Conservation (phyloP, 257 asterid genomes). For the Asclepias syriaca region DNA sequence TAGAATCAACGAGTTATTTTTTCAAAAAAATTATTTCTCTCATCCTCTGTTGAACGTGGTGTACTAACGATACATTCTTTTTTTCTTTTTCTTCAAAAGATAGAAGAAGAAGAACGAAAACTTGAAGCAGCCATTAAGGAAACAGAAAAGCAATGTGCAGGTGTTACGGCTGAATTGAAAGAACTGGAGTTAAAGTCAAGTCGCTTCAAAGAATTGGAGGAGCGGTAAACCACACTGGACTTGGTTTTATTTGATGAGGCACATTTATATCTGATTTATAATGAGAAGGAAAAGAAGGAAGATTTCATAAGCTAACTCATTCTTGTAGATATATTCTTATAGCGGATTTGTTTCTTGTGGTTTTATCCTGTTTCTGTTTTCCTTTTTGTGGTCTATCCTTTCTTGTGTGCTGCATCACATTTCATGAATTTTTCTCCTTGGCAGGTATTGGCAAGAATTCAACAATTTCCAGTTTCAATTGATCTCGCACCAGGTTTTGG, state of each 20-base stretch:
- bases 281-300: not conserved
- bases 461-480: constrained; percentile 88
- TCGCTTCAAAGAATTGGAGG: constrained; percentile 96
- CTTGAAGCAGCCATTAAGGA: constrained; percentile 95
- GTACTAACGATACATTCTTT: not conserved
- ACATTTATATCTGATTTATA: not conserved
- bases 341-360: not conserved
- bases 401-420: not conserved
- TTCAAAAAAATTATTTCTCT: not conserved
- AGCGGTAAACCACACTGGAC: constrained; percentile 50
- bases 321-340: not conserved
- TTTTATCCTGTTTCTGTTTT: not conserved
- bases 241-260: not conserved
- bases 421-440: constrained; percentile 4
- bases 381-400: not conserved
- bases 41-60: not conserved
- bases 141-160: constrained; percentile 87
- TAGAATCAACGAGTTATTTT: not conserved
- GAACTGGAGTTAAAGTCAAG: constrained; percentile 79
- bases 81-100: constrained; percentile 31
- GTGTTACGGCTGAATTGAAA: constrained; percentile 74
- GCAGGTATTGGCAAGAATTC: constrained; percentile 94
- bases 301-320: not conserved
- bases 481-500: constrained; percentile 81
- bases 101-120: constrained; percentile 92